These are phyloP conservation scores for Rhinocladiella mackenziei DNA, from an alignment of 2,329 filamentous ascomycete genomes.

Conservation along the genomic window DNA sequence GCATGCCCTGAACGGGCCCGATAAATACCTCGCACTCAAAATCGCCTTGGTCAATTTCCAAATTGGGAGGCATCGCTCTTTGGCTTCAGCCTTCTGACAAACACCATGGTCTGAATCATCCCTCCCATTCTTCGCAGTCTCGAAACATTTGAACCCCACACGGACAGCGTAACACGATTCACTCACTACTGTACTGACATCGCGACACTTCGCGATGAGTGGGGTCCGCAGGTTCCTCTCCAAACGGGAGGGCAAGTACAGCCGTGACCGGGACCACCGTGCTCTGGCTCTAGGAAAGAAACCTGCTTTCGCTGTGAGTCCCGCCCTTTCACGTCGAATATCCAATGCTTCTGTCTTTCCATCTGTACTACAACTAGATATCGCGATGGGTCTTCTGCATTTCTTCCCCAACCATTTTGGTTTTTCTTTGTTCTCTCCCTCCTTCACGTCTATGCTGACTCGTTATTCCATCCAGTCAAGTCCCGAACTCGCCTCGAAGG, in stretches of 20 bases:
- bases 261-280: constrained; percentile 7
- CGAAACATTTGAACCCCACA: no score
- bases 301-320: constrained; percentile 14
- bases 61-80: no score
- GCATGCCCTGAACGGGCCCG: no score
- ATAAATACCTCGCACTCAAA: no score
- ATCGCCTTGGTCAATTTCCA: no score
- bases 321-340: constrained; percentile 16
- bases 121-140: background rate
- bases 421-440: constrained; percentile 5
- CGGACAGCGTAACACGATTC: no score
- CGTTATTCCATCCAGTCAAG: constrained; percentile 15
- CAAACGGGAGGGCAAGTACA: constrained; percentile 37
- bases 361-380: constrained; percentile 18
- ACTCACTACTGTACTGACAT: background rate
- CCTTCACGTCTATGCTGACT: constrained; percentile 13
- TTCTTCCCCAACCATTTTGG: background rate
- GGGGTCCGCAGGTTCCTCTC: constrained; percentile 42
- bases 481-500: constrained; percentile 17
- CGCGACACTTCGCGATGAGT: constrained; percentile 34
- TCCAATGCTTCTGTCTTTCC: constrained; percentile 19
- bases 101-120: no score
- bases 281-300: constrained; percentile 11
- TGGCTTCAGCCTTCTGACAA: no score
- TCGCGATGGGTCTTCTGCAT: constrained; percentile 20